These are phyloP conservation scores for Oryza officinalis DNA, from an alignment of 176 grass and related monocot genomes.

Conservation along the genomic window DNA sequence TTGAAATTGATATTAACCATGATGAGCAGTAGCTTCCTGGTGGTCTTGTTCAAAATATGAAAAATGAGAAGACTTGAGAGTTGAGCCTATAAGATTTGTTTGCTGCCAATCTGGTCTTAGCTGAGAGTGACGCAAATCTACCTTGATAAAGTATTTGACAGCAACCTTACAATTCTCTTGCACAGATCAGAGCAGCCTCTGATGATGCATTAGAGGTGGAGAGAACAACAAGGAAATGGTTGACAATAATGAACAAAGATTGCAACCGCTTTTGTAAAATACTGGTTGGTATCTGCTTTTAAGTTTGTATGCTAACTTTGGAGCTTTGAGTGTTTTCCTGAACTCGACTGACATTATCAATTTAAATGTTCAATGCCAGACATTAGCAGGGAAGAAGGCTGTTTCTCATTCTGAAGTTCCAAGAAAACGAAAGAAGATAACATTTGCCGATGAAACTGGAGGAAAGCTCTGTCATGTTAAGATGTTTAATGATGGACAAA, in stretches of 20 bases:
- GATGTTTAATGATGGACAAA: conserved; percentile 52
- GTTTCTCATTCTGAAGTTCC: conserved; percentile 30
- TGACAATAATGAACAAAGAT: conserved; percentile 87
- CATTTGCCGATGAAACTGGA: conserved; percentile 90
- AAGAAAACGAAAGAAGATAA: conserved; percentile 70
- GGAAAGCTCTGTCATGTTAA: conserved; percentile 75
- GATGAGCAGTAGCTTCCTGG: conserved; percentile 4
- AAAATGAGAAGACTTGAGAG: background rate
- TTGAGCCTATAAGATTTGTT: conserved; percentile 6
- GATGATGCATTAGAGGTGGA: conserved; percentile 75
- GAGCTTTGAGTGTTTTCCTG: background rate
- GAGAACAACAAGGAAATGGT: conserved; percentile 75
- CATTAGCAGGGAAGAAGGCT: conserved; percentile 45
- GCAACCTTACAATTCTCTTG: conserved; percentile 26
- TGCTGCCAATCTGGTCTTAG: conserved; percentile 17
- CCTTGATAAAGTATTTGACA: conserved; percentile 16
- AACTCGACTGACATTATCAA: conserved; percentile 20
- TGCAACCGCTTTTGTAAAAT: conserved; percentile 99
- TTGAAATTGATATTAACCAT: background rate
- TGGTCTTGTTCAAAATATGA: background rate
- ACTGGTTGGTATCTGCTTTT: conserved; percentile 59
- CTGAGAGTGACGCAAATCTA: background rate
- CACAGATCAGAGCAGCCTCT: conserved; percentile 69
- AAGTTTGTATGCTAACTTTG: background rate
- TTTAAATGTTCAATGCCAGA: conserved; percentile 54